These are phyloP conservation scores for Sporothrix schenckii DNA, from an alignment of 2,329 filamentous ascomycete genomes.

Conservation along the genomic window DNA sequence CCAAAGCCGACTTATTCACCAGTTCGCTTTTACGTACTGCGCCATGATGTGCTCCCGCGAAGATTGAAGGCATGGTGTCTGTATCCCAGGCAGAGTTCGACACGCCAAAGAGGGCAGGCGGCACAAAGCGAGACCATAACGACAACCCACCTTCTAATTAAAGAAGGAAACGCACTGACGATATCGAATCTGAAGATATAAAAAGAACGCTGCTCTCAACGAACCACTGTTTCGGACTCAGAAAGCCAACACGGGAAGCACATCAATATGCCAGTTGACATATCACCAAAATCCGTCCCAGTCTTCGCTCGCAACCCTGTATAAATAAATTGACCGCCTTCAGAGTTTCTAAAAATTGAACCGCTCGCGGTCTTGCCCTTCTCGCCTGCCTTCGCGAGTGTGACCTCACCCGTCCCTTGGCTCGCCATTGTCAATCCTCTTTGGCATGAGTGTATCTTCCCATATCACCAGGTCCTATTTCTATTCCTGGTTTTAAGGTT, in stretches of 20 bases:
- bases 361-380: not conserved
- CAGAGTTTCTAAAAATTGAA: conserved; percentile 28
- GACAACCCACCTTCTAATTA: conserved; percentile 4
- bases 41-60: not conserved
- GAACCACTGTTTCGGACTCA: not conserved
- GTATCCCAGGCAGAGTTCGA: not conserved
- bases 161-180: not conserved
- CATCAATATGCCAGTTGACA: not conserved
- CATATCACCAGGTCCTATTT: conserved; percentile 4
- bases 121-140: not conserved
- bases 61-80: not conserved
- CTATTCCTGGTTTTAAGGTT: conserved; percentile 29
- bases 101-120: not conserved
- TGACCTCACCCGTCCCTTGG: not conserved
- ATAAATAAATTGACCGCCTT: conserved; percentile 27
- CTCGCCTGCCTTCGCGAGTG: not conserved
- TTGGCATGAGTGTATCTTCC: not conserved
- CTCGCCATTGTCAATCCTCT: not conserved
- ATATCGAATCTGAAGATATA: not conserved
- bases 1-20: not conserved
- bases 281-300: no score
- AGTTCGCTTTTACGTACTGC: not conserved
- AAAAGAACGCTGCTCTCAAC: conserved; percentile 1
- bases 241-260: not conserved
- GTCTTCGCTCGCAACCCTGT: conserved; percentile 2